phyloP scores from a whole-genome alignment of 192 early-diverging fungal species.

The Linnemannia schmuckeri region DNA sequence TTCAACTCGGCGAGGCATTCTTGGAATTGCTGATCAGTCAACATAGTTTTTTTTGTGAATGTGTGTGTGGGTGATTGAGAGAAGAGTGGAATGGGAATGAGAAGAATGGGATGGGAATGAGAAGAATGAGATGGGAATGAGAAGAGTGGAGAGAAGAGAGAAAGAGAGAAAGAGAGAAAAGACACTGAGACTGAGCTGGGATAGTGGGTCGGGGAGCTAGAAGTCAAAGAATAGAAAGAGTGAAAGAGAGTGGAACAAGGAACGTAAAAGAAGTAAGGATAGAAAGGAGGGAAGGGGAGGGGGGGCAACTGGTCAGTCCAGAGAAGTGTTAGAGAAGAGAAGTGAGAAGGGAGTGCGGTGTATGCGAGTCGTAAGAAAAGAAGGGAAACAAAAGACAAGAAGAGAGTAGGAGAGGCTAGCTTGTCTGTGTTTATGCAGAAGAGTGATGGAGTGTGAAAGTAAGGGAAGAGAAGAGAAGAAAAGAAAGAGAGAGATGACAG shows the following conservation, averaged over 20 bases:
- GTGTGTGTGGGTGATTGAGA: background rate
- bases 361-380: background rate
- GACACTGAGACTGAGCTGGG: background rate
- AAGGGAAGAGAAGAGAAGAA: background rate
- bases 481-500: background rate
- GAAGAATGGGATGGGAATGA: background rate
- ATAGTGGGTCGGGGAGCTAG: background rate
- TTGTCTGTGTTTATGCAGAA: background rate
- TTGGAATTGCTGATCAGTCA: conserved; percentile 52
- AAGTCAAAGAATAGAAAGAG: background rate
- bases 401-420: background rate
- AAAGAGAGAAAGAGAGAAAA: background rate
- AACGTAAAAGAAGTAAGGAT: background rate
- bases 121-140: background rate
- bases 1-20: conserved; percentile 45
- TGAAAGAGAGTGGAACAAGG: background rate
- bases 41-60: conserved; percentile 13
- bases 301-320: background rate
- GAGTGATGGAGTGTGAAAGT: too few species aligned
- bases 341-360: background rate
- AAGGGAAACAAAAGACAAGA: background rate
- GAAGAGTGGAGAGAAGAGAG: background rate
- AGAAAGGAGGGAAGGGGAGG: background rate
- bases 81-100: background rate
- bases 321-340: background rate